Evolutionary conservation across 352 stramenopile genomes (phyloP), one percentile per base, ranked within the genome.

Genomic region (Phytophthora lateralis): DNA sequence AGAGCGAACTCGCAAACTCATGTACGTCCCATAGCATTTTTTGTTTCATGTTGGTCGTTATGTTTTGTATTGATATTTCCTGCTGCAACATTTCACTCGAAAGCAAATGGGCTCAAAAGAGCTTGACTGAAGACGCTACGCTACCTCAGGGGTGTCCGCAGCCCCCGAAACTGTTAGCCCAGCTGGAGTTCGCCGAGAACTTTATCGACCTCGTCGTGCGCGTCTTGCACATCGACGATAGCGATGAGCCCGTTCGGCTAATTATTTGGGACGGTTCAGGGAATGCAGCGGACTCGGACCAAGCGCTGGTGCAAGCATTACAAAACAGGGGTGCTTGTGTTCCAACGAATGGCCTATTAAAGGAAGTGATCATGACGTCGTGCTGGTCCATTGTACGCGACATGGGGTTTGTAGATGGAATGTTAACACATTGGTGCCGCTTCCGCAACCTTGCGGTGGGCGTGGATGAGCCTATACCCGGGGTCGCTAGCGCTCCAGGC

Each of bases 241-340:
- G 56, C 4, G 56, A 65, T 11, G 63, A 68, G 0, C 56, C 64
- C 18, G 58, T 73, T 21, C 71, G 80, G 1, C 26, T 93, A 20
- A 68, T 89, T 55, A 51, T 93, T 46, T 91, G 83, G 83, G 83
- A 93, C 29, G 83, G 83, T 20, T 91, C 83, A 21, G 78, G 83
- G 1, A 50, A 75, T 45, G 20, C 20, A 18, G 38, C 39, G 8
- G 39, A 66, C 9, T 65, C 64, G 4, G 53, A 70, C 30, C 27
- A 21, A 15, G 41, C 34, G 18, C 52, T 69, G 3, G 57, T 64
- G 20, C 34, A 49, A 18, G 45, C 61, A 29, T 51, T 90, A 29
- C 35, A 66, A 21, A n/a, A 59, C 2, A 50, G 46, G 15, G 26
- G 34, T 11, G 35, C 61, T 26, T 24, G 26, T 17, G 48, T 81